Evolutionary conservation across 208 protist species (phyloP).

Genomic region (Trypanosoma avium): DNA sequence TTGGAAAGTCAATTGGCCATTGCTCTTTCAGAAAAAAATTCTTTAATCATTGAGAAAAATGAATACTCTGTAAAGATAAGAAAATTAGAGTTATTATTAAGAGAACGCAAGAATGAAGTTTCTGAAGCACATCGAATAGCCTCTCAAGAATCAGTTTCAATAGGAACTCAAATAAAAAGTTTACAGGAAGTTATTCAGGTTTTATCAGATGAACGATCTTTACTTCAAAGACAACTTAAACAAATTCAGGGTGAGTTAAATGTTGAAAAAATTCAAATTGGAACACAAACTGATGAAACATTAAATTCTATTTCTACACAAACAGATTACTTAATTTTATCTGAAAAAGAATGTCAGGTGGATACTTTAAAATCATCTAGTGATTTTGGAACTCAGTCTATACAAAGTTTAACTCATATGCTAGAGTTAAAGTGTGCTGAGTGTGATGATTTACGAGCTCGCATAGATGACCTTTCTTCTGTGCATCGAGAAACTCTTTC

Average conservation of each 20-base stretch:
- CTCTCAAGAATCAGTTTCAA: slow-evolving; percentile 22
- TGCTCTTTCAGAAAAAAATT: slow-evolving; percentile 66
- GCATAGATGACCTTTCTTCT: slow-evolving; percentile 51
- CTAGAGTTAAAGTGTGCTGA: slow-evolving; percentile 71
- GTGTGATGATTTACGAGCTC: slow-evolving; percentile 55
- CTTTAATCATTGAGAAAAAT: slow-evolving; percentile 51
- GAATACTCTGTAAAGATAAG: slow-evolving; percentile 49
- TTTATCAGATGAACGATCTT: slow-evolving; percentile 27
- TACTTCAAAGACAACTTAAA: slow-evolving; percentile 22
- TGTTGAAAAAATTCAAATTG: slow-evolving; percentile 16
- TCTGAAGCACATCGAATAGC: slow-evolving; percentile 32
- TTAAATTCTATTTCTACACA: slow-evolving; percentile 8
- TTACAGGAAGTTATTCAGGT: slow-evolving; percentile 34
- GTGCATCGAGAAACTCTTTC: slow-evolving; percentile 46
- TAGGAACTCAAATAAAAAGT: slow-evolving; percentile 23
- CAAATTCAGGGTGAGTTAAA: slow-evolving; percentile 1
- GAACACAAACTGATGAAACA: slow-evolving; percentile 26
- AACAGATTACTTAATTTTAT: slow-evolving; percentile 3
- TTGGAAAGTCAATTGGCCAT: slow-evolving; percentile 74
- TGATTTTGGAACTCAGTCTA: slow-evolving; percentile 33
- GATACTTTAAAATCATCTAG: slow-evolving; percentile 19
- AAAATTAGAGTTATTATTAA: slow-evolving; percentile 51
- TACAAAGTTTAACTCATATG: slow-evolving; percentile 37
- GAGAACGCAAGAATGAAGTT: slow-evolving; percentile 37
- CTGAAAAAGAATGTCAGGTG: slow-evolving; percentile 43